These are phyloP conservation scores for Xylaria sp. DNA, from an alignment of 2,329 filamentous ascomycete species.

Conservation along the genomic window DNA sequence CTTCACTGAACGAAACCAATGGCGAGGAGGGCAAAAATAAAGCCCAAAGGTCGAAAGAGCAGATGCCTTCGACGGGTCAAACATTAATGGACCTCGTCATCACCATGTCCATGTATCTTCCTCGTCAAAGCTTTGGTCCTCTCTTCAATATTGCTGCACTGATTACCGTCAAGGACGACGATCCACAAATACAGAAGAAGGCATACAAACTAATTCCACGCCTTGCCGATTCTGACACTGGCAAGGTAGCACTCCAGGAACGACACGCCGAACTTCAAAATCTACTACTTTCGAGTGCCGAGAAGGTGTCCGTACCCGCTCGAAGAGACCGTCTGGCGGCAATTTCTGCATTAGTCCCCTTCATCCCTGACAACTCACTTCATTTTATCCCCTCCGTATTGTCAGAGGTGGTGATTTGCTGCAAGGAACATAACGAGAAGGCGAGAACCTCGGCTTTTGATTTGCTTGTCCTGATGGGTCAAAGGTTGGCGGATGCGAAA, in stretches of 20 bases:
- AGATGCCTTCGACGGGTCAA: constrained; percentile 90
- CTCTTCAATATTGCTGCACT: constrained; percentile 86
- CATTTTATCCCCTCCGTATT: constrained; percentile 93
- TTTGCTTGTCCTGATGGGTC: constrained; percentile 83
- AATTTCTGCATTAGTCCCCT: constrained; percentile 77
- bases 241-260: constrained; percentile 74
- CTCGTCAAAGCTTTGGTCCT: constrained; percentile 78
- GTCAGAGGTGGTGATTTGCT: constrained; percentile 92
- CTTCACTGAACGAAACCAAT: constrained; percentile 64
- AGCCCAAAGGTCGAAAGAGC: constrained; percentile 57
- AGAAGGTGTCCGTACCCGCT: constrained; percentile 85
- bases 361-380: constrained; percentile 74
- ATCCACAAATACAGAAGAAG: constrained; percentile 97
- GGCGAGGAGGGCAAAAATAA: constrained; percentile 63
- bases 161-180: constrained; percentile 78
- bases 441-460: constrained; percentile 89
- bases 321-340: constrained; percentile 84
- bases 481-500: constrained; percentile 69
- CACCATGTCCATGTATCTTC: constrained; percentile 91
- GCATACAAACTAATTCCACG: constrained; percentile 97
- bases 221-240: constrained; percentile 78
- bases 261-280: constrained; percentile 78
- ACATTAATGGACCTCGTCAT: constrained; percentile 97
- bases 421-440: constrained; percentile 97
- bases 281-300: constrained; percentile 76